phyloP scores from a whole-genome alignment of 2,329 filamentous ascomycete genomes.

The Colletotrichum magnum region DNA sequence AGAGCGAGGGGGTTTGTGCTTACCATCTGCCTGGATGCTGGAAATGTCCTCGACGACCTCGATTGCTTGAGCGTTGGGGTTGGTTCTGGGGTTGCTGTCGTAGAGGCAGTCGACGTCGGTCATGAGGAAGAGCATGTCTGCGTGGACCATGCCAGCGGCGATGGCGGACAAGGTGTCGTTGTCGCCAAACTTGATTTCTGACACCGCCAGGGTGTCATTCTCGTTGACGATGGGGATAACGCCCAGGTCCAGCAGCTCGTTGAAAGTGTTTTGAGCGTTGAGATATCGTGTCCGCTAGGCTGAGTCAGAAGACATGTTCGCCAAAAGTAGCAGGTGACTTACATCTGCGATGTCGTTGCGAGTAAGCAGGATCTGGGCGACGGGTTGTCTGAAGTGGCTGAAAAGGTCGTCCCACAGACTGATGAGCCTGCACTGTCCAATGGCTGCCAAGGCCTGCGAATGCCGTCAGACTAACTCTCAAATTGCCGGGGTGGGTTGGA shows the following conservation, averaged over 20 bases:
- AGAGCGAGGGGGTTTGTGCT: conserved; percentile 34
- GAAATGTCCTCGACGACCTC: conserved; percentile 93
- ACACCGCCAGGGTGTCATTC: conserved; percentile 96
- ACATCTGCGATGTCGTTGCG: conserved; percentile 97
- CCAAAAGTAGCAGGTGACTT: conserved; percentile 48
- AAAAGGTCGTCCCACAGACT: conserved; percentile 96
- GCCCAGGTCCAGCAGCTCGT: conserved; percentile 90
- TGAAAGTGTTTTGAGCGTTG: conserved; percentile 96
- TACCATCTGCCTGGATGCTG: conserved; percentile 84
- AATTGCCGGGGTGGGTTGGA: not conserved
- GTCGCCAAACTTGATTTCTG: conserved; percentile 99
- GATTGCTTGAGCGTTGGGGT: conserved; percentile 90
- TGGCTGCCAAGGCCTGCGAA: conserved; percentile 85
- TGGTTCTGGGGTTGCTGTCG: conserved; percentile 90
- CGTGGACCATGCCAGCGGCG: conserved; percentile 96
- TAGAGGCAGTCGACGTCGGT: conserved; percentile 98
- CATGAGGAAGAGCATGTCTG: conserved; percentile 97
- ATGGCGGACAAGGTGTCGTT: conserved; percentile 98
- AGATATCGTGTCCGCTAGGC: conserved; percentile 87
- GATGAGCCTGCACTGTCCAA: conserved; percentile 95
- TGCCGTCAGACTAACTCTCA: conserved; percentile 12
- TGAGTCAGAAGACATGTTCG: conserved; percentile 42
- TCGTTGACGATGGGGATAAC: conserved; percentile 99
- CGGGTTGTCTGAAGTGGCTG: conserved; percentile 86
- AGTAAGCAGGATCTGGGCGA: conserved; percentile 95